phyloP scores from a whole-genome alignment of 768 basidiomycete species.

The Butyriboletus loyo region DNA sequence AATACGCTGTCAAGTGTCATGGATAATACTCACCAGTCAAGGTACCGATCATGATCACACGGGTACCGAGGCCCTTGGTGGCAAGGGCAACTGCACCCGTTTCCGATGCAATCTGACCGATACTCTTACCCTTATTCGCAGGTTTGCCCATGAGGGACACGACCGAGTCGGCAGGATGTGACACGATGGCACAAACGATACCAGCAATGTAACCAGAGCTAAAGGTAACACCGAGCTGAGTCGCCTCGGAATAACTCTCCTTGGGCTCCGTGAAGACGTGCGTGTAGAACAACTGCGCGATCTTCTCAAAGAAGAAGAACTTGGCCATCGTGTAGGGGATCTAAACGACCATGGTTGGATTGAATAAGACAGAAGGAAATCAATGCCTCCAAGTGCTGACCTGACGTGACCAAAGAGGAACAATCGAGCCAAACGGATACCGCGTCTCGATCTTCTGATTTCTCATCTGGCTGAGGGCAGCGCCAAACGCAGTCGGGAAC shows the following conservation, averaged over 20 bases:
- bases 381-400: conserved; percentile 34
- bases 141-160: conserved; percentile 93
- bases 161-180: conserved; percentile 92
- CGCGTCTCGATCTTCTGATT: conserved; percentile 66
- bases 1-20: neutral
- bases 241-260: conserved; percentile 73
- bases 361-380: neutral
- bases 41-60: conserved; percentile 81
- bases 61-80: conserved; percentile 84
- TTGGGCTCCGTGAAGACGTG: conserved; percentile 81
- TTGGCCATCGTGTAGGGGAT: conserved; percentile 99
- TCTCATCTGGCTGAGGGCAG: conserved; percentile 71
- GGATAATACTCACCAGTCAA: conserved; percentile 37
- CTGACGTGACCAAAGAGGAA: conserved; percentile 87
- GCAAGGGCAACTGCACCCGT: conserved; percentile 61
- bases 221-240: conserved; percentile 88
- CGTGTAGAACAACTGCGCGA: conserved; percentile 83
- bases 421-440: conserved; percentile 82
- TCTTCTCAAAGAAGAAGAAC: conserved; percentile 94
- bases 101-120: conserved; percentile 69
- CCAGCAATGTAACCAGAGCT: conserved; percentile 92
- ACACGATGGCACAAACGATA: conserved; percentile 94
- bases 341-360: conserved; percentile 34
- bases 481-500: conserved; percentile 73
- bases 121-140: conserved; percentile 75